Base-by-base conservation (phyloP, 768 basidiomycete species). In the Daedaleopsis sinensis region DNA sequence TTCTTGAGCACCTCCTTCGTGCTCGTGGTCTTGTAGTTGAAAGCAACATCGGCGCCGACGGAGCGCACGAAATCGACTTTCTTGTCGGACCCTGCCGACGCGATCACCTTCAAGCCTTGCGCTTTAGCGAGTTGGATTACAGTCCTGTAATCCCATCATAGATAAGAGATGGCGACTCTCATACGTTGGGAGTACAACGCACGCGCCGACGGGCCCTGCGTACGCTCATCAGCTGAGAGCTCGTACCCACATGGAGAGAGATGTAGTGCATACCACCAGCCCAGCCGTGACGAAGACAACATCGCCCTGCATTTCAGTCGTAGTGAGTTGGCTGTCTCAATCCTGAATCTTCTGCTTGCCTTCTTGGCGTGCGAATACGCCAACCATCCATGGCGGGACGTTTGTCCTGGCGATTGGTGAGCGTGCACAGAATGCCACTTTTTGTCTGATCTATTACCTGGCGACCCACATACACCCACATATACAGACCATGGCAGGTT, bases 11-110 rank as follows among this genome's bases (percentile, higher is more conserved):
- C 76, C 13, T 87, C 82, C 1, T 66, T 67, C 0, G 82, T 84
- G 50, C 76, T 75, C 1, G 77, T 76, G 0, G 80, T 89, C 79
- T 92, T 89, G 74, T 89, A 91, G 71, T 91, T 90, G 77, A 90
- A 90, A 0, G 80, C 85, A 5, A 87, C 80, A 65, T 92, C 89
- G 0, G 84, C 83, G 0, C 88, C 90, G n/a, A 89, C 64, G 3
- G 79, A 78, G 52, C 79, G 79, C 73, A 89, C 53, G 67, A 81
- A 89, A 7, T 76, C 70, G 11, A 92, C 87, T 71, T 93, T 91
- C 55, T 88, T 86, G 19, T 91, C 87, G 0, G 84, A 82, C 2
- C 91, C 88, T 0, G 88, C 86, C 0, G 85, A 88, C 0, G 82
- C 87, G 52, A 93, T 88, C 42, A 91, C 90, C 66, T 85, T 87